phyloP scores from a whole-genome alignment of 1,139 yeast species.

The Lizanozyma gosingica region DNA sequence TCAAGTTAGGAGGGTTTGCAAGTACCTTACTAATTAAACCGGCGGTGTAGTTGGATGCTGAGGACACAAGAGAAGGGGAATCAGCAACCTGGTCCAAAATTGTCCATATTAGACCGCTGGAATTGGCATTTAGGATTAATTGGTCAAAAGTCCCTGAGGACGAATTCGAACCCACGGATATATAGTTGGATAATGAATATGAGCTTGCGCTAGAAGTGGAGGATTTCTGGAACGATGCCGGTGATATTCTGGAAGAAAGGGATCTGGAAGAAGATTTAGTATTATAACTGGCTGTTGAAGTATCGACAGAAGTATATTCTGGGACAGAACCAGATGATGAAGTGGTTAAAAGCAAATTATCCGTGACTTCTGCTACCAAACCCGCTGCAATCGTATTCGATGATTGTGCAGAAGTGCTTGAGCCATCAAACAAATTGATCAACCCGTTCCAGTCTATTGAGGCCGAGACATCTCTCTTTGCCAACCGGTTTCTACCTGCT shows the following conservation, averaged over 20 bases:
- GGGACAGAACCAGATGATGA: too few relatives aligned
- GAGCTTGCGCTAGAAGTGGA: neutral
- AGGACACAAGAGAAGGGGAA: constrained; percentile 19
- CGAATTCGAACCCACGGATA: neutral
- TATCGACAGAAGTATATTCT: too few relatives aligned
- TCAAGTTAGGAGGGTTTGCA: neutral
- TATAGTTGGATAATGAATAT: neutral
- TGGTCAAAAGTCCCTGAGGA: neutral
- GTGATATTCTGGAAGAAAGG: neutral
- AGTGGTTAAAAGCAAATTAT: too few relatives aligned
- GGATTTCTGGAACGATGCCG: neutral
- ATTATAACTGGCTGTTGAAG: too few relatives aligned
- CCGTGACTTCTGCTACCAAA: too few relatives aligned
- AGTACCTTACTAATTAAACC: constrained; percentile 7
- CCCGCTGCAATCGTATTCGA: too few relatives aligned
- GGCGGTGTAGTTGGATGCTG: constrained; percentile 24
- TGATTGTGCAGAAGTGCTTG: neutral
- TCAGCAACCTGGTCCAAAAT: constrained; percentile 29
- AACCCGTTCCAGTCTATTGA: neutral
- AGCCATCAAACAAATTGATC: neutral
- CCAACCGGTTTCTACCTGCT: neutral
- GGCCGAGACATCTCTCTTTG: neutral
- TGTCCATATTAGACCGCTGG: constrained; percentile 23
- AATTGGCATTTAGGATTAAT: neutral
- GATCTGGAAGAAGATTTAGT: neutral